phyloP scores from a whole-genome alignment of 1,139 yeast genomes.

The Hyphopichia buzzinii region DNA sequence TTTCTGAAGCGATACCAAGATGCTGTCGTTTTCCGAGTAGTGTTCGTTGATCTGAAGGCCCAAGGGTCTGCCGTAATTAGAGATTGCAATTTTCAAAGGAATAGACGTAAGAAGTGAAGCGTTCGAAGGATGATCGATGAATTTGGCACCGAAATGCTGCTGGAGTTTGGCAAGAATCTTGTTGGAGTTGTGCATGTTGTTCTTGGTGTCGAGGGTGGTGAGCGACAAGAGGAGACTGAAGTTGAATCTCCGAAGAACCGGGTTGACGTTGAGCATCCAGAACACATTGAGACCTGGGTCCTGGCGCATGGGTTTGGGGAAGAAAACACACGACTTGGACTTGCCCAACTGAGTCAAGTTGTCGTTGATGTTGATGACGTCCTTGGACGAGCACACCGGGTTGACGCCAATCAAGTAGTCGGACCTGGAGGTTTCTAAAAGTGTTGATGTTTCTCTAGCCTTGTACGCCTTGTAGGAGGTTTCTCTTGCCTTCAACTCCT shows the following conservation, averaged over 20 bases:
- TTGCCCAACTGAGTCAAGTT: slow-evolving; percentile 8
- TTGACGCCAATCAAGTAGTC: slow-evolving; percentile 1
- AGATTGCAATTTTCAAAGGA: neutral
- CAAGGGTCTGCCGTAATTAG: slow-evolving; percentile 11
- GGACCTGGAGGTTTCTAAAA: neutral
- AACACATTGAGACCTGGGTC: slow-evolving; percentile 4
- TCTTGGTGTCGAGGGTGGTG: slow-evolving; percentile 1
- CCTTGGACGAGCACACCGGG: slow-evolving; percentile 2
- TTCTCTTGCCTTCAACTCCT: slow-evolving; percentile 2
- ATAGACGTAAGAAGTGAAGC: neutral
- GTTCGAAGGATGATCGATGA: slow-evolving; percentile 6
- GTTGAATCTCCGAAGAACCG: neutral
- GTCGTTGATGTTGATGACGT: slow-evolving; percentile 2
- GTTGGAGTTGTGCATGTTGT: neutral
- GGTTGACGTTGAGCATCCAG: slow-evolving; percentile 2
- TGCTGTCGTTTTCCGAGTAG: slow-evolving; percentile 16
- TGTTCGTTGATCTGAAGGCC: slow-evolving; percentile 17
- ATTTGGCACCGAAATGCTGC: slow-evolving; percentile 9
- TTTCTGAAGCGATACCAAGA: slow-evolving; percentile 20
- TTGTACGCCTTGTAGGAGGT: neutral
- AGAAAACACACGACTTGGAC: slow-evolving; percentile 3
- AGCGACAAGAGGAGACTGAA: neutral
- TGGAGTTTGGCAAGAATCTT: slow-evolving; percentile 6
- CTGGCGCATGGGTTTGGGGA: slow-evolving; percentile 4
- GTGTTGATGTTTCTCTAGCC: neutral